Evolutionary conservation across 1,139 yeast genomes (phyloP).

Genomic region (Wickerhamiella pararugosa): DNA sequence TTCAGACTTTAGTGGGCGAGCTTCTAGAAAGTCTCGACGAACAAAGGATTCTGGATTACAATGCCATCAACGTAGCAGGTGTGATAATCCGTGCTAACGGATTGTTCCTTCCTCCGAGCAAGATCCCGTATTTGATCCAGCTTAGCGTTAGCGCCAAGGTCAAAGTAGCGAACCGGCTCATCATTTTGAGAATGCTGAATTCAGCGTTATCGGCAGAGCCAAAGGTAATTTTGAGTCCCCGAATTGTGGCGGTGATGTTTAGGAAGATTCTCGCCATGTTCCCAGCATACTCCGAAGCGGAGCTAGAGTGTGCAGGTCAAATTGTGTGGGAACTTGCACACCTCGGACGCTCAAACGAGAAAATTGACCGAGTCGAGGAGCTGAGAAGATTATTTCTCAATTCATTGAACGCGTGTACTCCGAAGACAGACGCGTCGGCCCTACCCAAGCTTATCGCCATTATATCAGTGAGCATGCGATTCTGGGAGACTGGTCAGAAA

Average conservation of each 20-base stretch:
- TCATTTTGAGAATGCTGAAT: slow-evolving; percentile 7
- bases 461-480: slow-evolving; percentile 3
- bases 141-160: background rate
- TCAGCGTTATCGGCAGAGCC: slow-evolving; percentile 8
- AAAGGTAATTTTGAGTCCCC: slow-evolving; percentile 8
- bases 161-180: background rate
- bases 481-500: background rate
- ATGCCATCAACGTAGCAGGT: slow-evolving; percentile 4
- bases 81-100: slow-evolving; percentile 8
- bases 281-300: slow-evolving; percentile 5
- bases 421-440: background rate
- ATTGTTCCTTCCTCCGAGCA: slow-evolving; percentile 5
- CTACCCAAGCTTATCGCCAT: slow-evolving; percentile 2
- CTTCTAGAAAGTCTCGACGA: slow-evolving; percentile 3
- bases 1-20: slow-evolving; percentile 5
- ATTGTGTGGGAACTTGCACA: slow-evolving; percentile 7
- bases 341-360: slow-evolving; percentile 3
- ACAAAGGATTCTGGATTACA: background rate
- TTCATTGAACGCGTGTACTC: background rate
- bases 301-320: slow-evolving; percentile 6
- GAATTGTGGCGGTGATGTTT: slow-evolving; percentile 1
- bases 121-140: slow-evolving; percentile 1
- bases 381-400: background rate
- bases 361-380: background rate
- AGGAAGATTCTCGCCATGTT: slow-evolving; percentile 2